A percentile compares a stretch with the other conserved stretches of the same genome.
These are phyloP conservation scores for Lichtheimia ramosa DNA, from an alignment of 371 early-diverging fungal genomes.

Conservation along the genomic window DNA sequence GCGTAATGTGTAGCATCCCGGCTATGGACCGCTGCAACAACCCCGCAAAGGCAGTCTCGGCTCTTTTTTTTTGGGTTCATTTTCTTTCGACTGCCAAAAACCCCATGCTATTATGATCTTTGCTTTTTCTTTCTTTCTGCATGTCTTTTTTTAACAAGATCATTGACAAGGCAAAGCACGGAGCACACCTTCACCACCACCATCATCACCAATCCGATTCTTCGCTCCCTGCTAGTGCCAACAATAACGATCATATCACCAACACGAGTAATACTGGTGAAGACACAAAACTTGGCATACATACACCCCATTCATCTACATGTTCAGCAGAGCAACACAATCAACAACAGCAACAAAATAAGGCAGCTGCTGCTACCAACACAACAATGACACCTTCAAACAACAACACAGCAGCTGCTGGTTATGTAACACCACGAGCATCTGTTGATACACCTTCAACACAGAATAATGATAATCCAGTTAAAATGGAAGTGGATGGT, in stretches of 20 bases:
- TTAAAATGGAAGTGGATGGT: slow-evolving; percentile 9
- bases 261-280: not conserved
- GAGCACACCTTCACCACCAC: slow-evolving; percentile 12
- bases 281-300: slow-evolving; percentile 3
- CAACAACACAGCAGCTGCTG: slow-evolving; percentile 7
- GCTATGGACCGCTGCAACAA: no score
- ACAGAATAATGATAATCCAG: not conserved
- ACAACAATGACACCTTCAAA: slow-evolving; percentile 7
- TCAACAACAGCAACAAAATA: no score
- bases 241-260: not conserved
- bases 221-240: no score
- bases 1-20: no score
- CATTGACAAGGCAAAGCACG: slow-evolving; percentile 24
- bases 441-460: slow-evolving; percentile 10
- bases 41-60: no score
- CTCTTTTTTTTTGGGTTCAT: no score
- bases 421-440: slow-evolving; percentile 15
- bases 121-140: slow-evolving; percentile 3
- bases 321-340: slow-evolving; percentile 7
- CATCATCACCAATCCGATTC: not conserved
- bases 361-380: no score
- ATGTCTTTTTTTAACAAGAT: slow-evolving; percentile 30
- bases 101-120: not conserved
- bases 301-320: slow-evolving; percentile 15
- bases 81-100: no score